Percentiles rank a stretch among this genome's conserved stretches.
phyloP scores from a whole-genome alignment of 768 basidiomycete genomes.

The Russula abietina region DNA sequence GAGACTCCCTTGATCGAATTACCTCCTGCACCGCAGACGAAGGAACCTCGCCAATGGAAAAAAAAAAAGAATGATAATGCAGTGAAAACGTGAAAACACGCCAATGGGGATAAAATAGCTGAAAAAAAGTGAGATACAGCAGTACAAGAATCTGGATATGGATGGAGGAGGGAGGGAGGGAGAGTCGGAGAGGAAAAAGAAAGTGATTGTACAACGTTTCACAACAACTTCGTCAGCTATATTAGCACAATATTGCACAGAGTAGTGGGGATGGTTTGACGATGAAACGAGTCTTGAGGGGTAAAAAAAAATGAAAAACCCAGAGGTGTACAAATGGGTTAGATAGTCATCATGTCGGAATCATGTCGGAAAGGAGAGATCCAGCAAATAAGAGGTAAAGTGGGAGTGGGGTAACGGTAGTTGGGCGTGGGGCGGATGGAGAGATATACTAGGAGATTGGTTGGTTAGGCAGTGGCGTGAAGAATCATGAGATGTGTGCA shows the following conservation, averaged over 20 bases:
- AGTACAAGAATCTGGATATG: conserved; percentile 1
- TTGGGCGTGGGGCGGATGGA: not conserved
- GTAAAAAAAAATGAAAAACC: not conserved
- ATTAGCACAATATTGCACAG: conserved; percentile 16
- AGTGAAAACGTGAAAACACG: conserved; percentile 2
- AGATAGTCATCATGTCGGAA: conserved; percentile 5
- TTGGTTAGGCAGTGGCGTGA: not conserved
- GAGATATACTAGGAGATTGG: not conserved
- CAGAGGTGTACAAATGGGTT: not conserved
- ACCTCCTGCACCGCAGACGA: not conserved
- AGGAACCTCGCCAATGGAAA: conserved; percentile 1
- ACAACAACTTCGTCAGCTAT: conserved; percentile 5
- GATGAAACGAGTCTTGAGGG: conserved; percentile 2
- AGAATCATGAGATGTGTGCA: not conserved
- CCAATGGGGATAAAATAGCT: conserved; percentile 17
- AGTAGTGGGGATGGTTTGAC: conserved; percentile 2
- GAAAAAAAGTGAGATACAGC: not conserved
- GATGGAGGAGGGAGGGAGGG: not conserved
- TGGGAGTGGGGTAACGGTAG: not conserved
- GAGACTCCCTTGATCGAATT: not conserved
- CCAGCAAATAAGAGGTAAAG: conserved; percentile 5
- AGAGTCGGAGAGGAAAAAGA: not conserved
- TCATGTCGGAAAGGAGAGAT: no score
- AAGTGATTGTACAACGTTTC: conserved; percentile 14
- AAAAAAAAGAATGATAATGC: not conserved